phyloP scores from a whole-genome alignment of 2,329 filamentous ascomycete species.

The Cadophora sp. region DNA sequence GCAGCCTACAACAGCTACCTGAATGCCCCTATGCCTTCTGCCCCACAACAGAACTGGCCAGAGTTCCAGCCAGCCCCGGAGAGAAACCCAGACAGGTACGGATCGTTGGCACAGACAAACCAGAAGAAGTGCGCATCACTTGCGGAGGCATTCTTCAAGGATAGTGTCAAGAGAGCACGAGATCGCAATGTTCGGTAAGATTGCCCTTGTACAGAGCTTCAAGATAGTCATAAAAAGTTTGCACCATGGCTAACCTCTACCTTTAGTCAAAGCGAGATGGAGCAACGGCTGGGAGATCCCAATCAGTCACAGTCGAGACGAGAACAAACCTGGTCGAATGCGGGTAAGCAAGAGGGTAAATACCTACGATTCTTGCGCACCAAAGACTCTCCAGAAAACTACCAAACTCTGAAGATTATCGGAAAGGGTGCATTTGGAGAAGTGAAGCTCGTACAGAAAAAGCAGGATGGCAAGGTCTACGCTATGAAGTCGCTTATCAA shows the following conservation, averaged over 20 bases:
- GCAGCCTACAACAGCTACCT: constrained; percentile 70
- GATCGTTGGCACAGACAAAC: constrained; percentile 69
- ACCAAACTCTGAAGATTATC: constrained; percentile 96
- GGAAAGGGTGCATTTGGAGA: constrained; percentile 99
- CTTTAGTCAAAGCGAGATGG: constrained; percentile 85
- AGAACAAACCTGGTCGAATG: constrained; percentile 83
- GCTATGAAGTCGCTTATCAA: constrained; percentile 98
- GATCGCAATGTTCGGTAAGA: constrained; percentile 91
- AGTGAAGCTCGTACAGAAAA: constrained; percentile 96
- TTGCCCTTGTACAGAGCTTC: neutral
- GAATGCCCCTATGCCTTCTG: constrained; percentile 70
- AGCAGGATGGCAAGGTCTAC: constrained; percentile 95
- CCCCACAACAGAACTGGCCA: constrained; percentile 62
- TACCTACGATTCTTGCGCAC: constrained; percentile 94
- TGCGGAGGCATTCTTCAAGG: constrained; percentile 95
- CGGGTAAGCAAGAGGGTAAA: constrained; percentile 87
- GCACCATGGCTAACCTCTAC: constrained; percentile 15
- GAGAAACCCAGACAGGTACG: constrained; percentile 83
- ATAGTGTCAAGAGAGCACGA: constrained; percentile 94
- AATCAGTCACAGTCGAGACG: constrained; percentile 77
- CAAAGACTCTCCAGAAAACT: constrained; percentile 92
- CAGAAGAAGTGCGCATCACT: constrained; percentile 73
- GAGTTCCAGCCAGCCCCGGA: constrained; percentile 83
- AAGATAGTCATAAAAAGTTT: neutral
- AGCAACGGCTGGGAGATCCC: constrained; percentile 81